Evolutionary conservation across 2,329 filamentous ascomycete species (phyloP).

Genomic region (Macrophomina pseudophaseolina): DNA sequence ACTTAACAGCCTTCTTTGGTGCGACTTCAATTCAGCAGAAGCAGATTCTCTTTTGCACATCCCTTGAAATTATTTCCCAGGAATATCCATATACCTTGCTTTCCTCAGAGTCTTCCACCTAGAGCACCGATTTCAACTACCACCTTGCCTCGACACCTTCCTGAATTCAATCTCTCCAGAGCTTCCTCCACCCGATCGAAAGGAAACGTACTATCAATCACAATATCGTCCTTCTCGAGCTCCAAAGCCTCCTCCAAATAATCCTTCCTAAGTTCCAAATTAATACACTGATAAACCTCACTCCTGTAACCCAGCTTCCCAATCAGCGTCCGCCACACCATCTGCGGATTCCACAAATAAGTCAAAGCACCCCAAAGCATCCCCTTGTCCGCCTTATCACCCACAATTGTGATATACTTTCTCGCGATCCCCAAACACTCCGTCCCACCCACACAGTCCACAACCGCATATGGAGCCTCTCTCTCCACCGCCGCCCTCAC

Average conservation of each 20-base stretch:
- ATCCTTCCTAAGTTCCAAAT: slow-evolving; percentile 11
- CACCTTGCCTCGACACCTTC: slow-evolving; percentile 17
- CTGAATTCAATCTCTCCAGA: slow-evolving; percentile 5
- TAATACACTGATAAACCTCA: slow-evolving; percentile 13
- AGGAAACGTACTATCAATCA: not conserved
- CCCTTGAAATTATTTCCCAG: too few species aligned
- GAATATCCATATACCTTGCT: too few species aligned
- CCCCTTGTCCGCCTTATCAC: slow-evolving; percentile 45
- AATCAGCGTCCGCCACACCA: slow-evolving; percentile 12
- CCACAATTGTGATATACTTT: slow-evolving; percentile 49
- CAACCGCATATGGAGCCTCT: slow-evolving; percentile 48
- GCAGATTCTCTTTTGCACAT: too few species aligned
- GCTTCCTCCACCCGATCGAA: slow-evolving; percentile 1
- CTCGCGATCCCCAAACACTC: slow-evolving; percentile 46
- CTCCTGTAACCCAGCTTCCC: not conserved
- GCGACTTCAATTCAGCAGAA: too few species aligned
- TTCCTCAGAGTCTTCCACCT: not conserved
- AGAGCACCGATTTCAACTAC: not conserved
- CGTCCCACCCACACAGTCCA: slow-evolving; percentile 58
- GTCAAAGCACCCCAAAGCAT: slow-evolving; percentile 44
- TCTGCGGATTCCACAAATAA: slow-evolving; percentile 33
- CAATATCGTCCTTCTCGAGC: not conserved
- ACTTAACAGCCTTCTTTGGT: too few species aligned
- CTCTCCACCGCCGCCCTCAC: slow-evolving; percentile 40
- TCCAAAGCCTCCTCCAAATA: slow-evolving; percentile 12